Evolutionary conservation across 306 rosid species (phyloP), one percentile per base, ranked within the genome.

Genomic region (Cyamopsis tetragonoloba): DNA sequence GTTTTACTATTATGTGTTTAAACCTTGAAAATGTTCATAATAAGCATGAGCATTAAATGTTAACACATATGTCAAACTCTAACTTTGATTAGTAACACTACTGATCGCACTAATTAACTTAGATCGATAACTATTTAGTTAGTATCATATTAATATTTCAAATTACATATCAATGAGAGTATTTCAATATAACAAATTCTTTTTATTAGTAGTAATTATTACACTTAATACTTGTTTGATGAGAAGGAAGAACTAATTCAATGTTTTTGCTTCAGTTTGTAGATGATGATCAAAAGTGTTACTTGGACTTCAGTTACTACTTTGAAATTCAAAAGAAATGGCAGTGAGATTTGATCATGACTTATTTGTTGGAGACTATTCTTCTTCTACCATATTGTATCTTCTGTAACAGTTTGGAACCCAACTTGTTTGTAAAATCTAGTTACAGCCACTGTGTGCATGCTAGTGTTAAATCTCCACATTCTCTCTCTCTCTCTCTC

Each of bases 211-310:
- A n/a, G n/a, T n/a, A n/a, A n/a, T n/a, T n/a, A n/a, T n/a, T n/a
- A n/a, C n/a, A n/a, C n/a, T n/a, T n/a, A n/a, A n/a, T n/a, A n/a
- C 27, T 26, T 38, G 53, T 24, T 10, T 41, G 3, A 31, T 32
- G n/a, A 46, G 0, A 23, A 48, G 18, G 19, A 38, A 15, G 13
- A 44, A 44, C 10, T 62, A 10, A 62, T 38, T 73, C 31, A 41
- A 24, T 34, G 28, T 57, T 58, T 11, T 72, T 50, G 43, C 10
- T 43, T 28, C 87, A 89, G 96, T 87, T 87, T 71, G 76, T 85
- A 77, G 96, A 89, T 71, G 96, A 89, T 46, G 96, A 89, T 81
- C 82, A 80, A 50, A 89, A 83, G 66, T 89, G 95, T 81, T 81
- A 85, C 69, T 66, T 89, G 89, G 95, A 89, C 41, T 71, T 74